Base-by-base conservation (phyloP, 2,329 filamentous ascomycete species). In the Ascomycota sp. region DNA sequence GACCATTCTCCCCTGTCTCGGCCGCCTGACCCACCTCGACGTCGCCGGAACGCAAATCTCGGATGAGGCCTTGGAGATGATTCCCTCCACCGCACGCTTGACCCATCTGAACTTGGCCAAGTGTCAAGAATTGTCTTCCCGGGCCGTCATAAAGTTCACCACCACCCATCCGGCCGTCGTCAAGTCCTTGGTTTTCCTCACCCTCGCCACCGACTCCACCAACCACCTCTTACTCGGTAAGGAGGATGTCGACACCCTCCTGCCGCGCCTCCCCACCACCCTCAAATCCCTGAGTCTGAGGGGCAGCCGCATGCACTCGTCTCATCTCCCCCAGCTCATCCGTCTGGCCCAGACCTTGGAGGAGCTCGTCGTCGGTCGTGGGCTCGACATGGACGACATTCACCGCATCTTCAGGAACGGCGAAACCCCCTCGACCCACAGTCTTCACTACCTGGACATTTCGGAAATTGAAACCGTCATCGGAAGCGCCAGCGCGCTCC, bases 61-160 rank as follows among this genome's bases (percentile, higher is more conserved):
- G 22, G 69, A 82, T 46, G 56, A 61, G 17, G 78, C 79, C 4
- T 59, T 89, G 11, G 56, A 65, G 40, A 69, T 69, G 13, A 78
- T 86, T 36, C 77, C 79, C 1, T 45, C 59, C n/a, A 73, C 73
- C 4, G 79, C 80, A 8, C 61, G 58, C 36, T 63, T 86, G 38
- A 83, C 75, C 1, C 80, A 89, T 45, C 56, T 89, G 31, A 85
- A 82, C 43, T 55, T 89, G 28, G 70, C 75, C 37, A 80, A 78
- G 50, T 86, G 80, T 57, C 71, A 68, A 30, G 62, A 69, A 31
- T 59, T 89, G 31, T 68, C 69, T 8, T 71, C 77, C 1, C 55
- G 66, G 10, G 65, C 56, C 7, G 67, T 86, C 11, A 69, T 82
- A 36, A 60, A 74, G 33, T 85, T 86, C 44, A 50, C 86, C 34